Evolutionary conservation across 495 filamentous ascomycete species (phyloP).

Genomic region (Pyrenula massariospora): DNA sequence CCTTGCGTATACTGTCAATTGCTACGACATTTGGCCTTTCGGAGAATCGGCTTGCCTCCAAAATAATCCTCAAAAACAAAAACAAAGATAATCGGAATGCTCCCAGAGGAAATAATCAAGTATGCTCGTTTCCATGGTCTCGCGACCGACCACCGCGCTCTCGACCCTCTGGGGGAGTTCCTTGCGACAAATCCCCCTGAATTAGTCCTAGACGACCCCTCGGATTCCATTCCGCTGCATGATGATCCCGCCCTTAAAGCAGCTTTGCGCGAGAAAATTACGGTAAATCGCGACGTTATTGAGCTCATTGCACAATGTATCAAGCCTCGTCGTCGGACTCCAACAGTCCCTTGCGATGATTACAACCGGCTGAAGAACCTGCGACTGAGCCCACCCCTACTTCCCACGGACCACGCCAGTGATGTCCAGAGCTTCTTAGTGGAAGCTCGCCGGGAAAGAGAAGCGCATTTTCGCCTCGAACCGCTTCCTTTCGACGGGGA

Average conservation of each 20-base stretch:
- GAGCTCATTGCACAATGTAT: background rate
- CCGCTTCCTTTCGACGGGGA: background rate
- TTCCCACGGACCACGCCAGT: conserved; percentile 34
- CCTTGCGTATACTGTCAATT: too few relatives aligned
- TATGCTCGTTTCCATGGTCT: conserved; percentile 32
- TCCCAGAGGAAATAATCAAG: conserved; percentile 10
- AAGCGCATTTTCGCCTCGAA: background rate
- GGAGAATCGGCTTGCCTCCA: too few relatives aligned
- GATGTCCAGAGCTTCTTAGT: conserved; percentile 21
- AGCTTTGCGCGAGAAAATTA: background rate
- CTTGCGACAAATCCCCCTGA: conserved; percentile 1
- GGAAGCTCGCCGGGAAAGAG: background rate
- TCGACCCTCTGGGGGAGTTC: conserved; percentile 9
- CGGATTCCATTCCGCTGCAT: background rate
- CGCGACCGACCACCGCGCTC: conserved; percentile 13
- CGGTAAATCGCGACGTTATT: background rate
- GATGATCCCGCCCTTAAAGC: background rate
- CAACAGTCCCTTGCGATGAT: background rate
- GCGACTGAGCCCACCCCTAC: conserved; percentile 35
- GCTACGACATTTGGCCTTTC: too few relatives aligned
- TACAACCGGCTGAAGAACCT: conserved; percentile 9
- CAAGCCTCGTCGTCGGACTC: background rate
- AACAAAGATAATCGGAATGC: too few relatives aligned
- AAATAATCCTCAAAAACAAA: too few relatives aligned
- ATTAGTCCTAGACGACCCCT: background rate